A percentile compares a stretch with the other conserved stretches of the same genome.
phyloP scores from a whole-genome alignment of 768 basidiomycete species.

The Calocybe gangraenosa region DNA sequence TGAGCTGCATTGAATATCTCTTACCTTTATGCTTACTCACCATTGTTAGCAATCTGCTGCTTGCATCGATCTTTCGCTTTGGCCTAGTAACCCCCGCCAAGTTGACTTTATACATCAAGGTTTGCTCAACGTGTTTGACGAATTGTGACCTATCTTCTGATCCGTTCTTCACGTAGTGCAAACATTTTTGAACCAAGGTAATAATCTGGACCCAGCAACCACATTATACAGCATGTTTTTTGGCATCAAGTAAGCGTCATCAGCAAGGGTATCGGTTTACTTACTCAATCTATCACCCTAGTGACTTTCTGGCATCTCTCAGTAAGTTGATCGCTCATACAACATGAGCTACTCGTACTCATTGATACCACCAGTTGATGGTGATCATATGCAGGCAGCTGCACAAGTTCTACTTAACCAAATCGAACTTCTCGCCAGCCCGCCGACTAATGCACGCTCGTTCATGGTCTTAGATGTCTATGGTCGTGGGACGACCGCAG shows the following conservation, averaged over 20 bases:
- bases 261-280: not conserved
- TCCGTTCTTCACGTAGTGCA: conserved; percentile 25
- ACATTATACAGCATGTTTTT: conserved; percentile 52
- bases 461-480: conserved; percentile 50
- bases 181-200: conserved; percentile 39
- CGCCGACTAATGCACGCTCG: conserved; percentile 46
- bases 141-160: not conserved
- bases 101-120: conserved; percentile 49
- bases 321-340: conserved; percentile 21
- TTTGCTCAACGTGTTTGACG: conserved; percentile 13
- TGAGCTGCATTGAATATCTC: conserved; percentile 16
- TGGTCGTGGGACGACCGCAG: conserved; percentile 37
- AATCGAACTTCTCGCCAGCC: conserved; percentile 39
- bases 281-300: conserved; percentile 10
- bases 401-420: conserved; percentile 39
- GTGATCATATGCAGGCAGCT: conserved; percentile 41
- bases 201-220: conserved; percentile 39
- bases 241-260: conserved; percentile 43
- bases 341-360: not conserved
- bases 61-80: conserved; percentile 41
- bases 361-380: conserved; percentile 29
- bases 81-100: conserved; percentile 45
- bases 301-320: conserved; percentile 40
- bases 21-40: not conserved
- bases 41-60: conserved; percentile 34